Evolutionary conservation across 305 asterid genomes (phyloP), one percentile per base, ranked within the genome.

Genomic region (Euphrasia arctica): DNA sequence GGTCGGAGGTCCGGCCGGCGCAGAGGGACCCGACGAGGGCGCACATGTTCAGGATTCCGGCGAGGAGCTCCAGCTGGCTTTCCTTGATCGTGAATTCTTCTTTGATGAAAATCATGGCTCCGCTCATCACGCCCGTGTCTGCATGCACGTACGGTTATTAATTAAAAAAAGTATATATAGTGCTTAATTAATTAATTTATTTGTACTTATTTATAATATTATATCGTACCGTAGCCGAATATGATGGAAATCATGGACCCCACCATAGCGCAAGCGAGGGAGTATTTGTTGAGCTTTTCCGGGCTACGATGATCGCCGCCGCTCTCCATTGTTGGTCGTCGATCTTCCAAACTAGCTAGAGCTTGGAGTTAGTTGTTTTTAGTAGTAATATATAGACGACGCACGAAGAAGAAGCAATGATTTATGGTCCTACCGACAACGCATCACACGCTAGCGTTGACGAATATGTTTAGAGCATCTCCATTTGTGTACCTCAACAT

Each of bases 81-180:
- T 89, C 95, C 28, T 75, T 72, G 11, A 89, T 42, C 1, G 45
- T 27, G 73, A 89, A 87, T 66, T 89, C 96, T 29, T 89, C 83
- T 61, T 80, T 79, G 29, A 89, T 85, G 62, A 78, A 89, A 4
- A 89, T 78, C 90, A 89, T 84, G 58, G 96, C 96, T 42, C 96
- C 96, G 60, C 96, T 88, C 84, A 88, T 84, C 52, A 88, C 91
- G 5, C 96, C 96, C 1, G 96, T 88, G 59, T 88, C 96, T 88
- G 74, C 57, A 69, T 59, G 31, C 13, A 43, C 27, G 27, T 25
- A 25, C 27, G 27, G 22, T 18, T 18, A 18, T 18, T 18, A 18
- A 18, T 18, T 18, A 18, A 18, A 18, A 18, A 18, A 18, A 18
- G 22, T 18, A 18, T 18, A 18, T 18, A 18, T 18, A 18, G 22